Conservation (phyloP, 106 monocot species). For the Vanilla planifolia region DNA sequence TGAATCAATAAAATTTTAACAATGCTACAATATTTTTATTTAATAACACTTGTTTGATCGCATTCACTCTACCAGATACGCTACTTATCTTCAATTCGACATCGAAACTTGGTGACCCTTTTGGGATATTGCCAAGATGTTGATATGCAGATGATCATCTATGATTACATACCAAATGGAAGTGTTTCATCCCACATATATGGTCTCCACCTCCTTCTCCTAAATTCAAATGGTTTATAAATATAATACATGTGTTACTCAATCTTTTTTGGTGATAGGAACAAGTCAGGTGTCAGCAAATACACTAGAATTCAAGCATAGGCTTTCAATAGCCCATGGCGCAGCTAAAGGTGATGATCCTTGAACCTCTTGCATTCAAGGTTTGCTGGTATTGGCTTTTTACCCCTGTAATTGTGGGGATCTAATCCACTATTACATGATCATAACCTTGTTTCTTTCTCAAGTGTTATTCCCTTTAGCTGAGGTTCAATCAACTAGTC, state of each 20-base stretch:
- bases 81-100: conserved; percentile 63
- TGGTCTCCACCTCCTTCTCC: conserved; percentile 34
- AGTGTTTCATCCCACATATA: conserved; percentile 83
- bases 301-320: conserved; percentile 90
- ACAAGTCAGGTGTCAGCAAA: conserved; percentile 38
- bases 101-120: conserved; percentile 82
- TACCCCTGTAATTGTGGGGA: conserved; percentile 16
- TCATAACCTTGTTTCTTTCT: not conserved
- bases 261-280: conserved; percentile 28
- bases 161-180: conserved; percentile 87
- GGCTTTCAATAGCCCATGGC: conserved; percentile 87
- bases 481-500: not conserved
- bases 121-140: conserved; percentile 92
- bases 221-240: not conserved
- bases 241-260: not conserved
- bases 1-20: too few relatives aligned
- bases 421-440: not conserved
- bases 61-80: conserved; percentile 33
- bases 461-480: not conserved
- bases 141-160: conserved; percentile 79
- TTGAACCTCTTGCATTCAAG: conserved; percentile 22
- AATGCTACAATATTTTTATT: too few relatives aligned
- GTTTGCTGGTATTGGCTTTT: conserved; percentile 23
- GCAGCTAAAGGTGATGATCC: conserved; percentile 81
- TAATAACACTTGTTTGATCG: not conserved